Evolutionary conservation across 768 basidiomycete species (phyloP).

Genomic region (Inosperma sp.): DNA sequence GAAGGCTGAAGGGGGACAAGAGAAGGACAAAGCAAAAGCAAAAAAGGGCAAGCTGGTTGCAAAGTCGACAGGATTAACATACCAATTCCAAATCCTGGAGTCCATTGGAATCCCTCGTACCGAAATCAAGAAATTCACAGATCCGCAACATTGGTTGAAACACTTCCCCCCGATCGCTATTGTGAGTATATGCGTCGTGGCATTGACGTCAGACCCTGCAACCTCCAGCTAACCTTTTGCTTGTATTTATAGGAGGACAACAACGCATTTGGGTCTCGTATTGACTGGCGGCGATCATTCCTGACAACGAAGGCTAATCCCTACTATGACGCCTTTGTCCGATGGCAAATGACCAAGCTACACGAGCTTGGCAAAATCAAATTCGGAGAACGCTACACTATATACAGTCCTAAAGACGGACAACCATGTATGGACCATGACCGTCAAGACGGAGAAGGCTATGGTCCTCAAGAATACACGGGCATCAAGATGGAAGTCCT

Average conservation of each 20-base stretch:
- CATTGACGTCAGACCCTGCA: not conserved
- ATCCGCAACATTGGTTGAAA: slow-evolving; percentile 87
- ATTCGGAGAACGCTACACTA: slow-evolving; percentile 96
- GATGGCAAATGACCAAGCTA: slow-evolving; percentile 97
- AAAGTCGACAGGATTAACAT: slow-evolving; percentile 89
- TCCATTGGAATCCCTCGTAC: slow-evolving; percentile 82
- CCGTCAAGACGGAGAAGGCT: slow-evolving; percentile 88
- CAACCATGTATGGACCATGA: slow-evolving; percentile 99
- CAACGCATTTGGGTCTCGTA: slow-evolving; percentile 83
- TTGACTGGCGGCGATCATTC: slow-evolving; percentile 96
- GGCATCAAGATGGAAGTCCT: slow-evolving; percentile 91
- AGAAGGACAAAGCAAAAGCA: slow-evolving; percentile 63
- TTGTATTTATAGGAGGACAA: slow-evolving; percentile 50
- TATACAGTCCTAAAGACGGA: slow-evolving; percentile 97
- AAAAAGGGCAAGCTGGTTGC: slow-evolving; percentile 95
- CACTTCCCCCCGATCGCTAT: slow-evolving; percentile 96
- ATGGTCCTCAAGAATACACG: slow-evolving; percentile 95
- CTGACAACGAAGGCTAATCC: slow-evolving; percentile 94
- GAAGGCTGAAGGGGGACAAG: slow-evolving; percentile 37
- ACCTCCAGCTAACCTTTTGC: not conserved
- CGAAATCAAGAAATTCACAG: slow-evolving; percentile 95
- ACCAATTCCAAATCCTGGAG: slow-evolving; percentile 99
- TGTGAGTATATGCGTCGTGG: slow-evolving; percentile 36
- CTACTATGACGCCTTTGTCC: slow-evolving; percentile 94
- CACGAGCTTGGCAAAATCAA: slow-evolving; percentile 87